Percentiles rank a stretch among this genome's conserved stretches.
Conservation (phyloP, 2,329 filamentous ascomycete genomes). For the Westerdykella sp. region DNA sequence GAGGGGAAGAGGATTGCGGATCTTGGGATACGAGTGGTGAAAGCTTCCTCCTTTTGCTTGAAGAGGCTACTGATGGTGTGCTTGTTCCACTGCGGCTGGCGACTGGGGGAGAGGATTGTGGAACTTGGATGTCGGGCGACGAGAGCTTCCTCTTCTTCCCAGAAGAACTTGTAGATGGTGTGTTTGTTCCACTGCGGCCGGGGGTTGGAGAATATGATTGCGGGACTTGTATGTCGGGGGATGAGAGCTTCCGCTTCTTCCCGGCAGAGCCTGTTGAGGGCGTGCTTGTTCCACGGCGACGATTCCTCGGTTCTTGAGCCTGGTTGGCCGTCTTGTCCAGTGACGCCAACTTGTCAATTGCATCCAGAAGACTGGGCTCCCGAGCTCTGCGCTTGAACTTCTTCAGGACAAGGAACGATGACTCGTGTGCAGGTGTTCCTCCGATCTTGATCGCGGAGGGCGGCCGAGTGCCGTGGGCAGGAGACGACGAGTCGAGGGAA, state of each 20-base stretch:
- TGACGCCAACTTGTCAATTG: constrained; percentile 45
- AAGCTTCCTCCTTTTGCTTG: too few relatives aligned
- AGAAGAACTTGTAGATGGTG: not conserved
- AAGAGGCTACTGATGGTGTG: too few relatives aligned
- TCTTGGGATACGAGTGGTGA: too few relatives aligned
- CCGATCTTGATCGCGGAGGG: constrained; percentile 41
- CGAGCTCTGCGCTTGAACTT: constrained; percentile 47
- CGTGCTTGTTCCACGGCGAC: too few relatives aligned
- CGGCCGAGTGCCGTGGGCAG: constrained; percentile 34
- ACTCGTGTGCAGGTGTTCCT: constrained; percentile 41
- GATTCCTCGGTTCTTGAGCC: not conserved
- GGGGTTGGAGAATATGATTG: constrained; percentile 35
- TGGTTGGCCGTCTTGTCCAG: too few relatives aligned
- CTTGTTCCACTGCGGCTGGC: constrained; percentile 3
- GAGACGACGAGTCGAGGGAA: constrained; percentile 30
- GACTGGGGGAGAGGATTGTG: constrained; percentile 34
- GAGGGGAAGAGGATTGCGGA: too few relatives aligned
- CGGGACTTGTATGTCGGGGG: constrained; percentile 34
- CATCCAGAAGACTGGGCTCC: constrained; percentile 46
- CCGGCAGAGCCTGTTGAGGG: not conserved
- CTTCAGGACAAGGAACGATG: constrained; percentile 44
- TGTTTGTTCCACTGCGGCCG: too few relatives aligned
- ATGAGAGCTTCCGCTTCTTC: constrained; percentile 23
- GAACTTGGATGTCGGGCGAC: constrained; percentile 33
- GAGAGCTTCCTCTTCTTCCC: constrained; percentile 22